A percentile compares a stretch with the other conserved stretches of the same genome.
phyloP scores from a whole-genome alignment of 2,329 filamentous ascomycete genomes.

The Aspergillus felis region DNA sequence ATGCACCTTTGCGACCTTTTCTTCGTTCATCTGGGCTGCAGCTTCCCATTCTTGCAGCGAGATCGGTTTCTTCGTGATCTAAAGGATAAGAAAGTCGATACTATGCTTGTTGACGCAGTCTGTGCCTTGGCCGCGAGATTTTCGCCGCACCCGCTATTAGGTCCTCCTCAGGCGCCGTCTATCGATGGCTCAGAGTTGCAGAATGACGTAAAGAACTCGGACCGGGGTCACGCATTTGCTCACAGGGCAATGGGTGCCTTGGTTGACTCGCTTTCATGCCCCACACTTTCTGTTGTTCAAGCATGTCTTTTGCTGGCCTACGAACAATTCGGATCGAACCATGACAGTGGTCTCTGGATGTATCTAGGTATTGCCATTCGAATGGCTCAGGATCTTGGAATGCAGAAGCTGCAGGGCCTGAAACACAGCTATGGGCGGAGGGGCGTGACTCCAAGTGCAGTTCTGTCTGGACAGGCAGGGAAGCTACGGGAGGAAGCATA shows the following conservation, averaged over 20 bases:
- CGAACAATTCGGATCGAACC: constrained; percentile 81
- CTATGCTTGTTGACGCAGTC: constrained; percentile 81
- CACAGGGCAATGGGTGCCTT: constrained; percentile 78
- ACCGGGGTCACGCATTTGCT: constrained; percentile 73
- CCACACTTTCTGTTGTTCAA: constrained; percentile 78
- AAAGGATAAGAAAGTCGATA: constrained; percentile 74
- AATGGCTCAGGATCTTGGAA: constrained; percentile 73
- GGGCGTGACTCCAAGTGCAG: constrained; percentile 54
- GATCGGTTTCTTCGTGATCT: constrained; percentile 71
- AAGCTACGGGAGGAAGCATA: constrained; percentile 38
- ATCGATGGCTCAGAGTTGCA: constrained; percentile 38
- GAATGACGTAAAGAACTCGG: constrained; percentile 47
- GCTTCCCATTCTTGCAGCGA: constrained; percentile 75
- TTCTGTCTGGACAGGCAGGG: constrained; percentile 43
- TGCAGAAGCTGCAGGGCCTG: constrained; percentile 77
- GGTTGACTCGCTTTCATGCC: constrained; percentile 77
- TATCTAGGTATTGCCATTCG: constrained; percentile 84
- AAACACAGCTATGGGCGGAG: constrained; percentile 51
- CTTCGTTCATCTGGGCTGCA: constrained; percentile 77
- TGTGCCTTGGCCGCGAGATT: constrained; percentile 80
- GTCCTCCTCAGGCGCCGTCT: constrained; percentile 49
- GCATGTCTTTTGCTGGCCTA: constrained; percentile 81
- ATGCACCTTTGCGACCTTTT: constrained; percentile 74
- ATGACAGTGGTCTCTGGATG: constrained; percentile 91
- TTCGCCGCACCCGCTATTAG: constrained; percentile 57